Evolutionary conservation across 2,329 filamentous ascomycete species (phyloP).

Genomic region (Ophiostoma pallidulum): DNA sequence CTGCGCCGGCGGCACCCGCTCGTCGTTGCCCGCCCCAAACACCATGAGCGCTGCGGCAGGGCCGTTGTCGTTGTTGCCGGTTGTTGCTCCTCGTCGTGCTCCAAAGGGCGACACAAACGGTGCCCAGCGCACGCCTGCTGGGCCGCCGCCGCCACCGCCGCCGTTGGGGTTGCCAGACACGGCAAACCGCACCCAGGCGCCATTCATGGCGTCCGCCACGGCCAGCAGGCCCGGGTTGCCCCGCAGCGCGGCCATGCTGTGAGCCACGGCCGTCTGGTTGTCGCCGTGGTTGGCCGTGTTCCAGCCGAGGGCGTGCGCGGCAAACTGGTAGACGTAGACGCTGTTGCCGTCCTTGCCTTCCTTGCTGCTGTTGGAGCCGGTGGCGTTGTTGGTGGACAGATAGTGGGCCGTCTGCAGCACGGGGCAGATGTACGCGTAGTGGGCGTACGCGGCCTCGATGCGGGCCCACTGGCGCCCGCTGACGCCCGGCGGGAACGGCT

Average conservation of each 20-base stretch:
- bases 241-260: slow-evolving; percentile 29
- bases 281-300: slow-evolving; percentile 39
- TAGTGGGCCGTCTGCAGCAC: slow-evolving; percentile 50
- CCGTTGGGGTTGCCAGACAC: slow-evolving; percentile 13
- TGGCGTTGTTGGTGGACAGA: slow-evolving; percentile 23
- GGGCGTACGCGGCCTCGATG: slow-evolving; percentile 50
- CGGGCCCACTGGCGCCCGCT: slow-evolving; percentile 46
- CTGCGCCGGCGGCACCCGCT: slow-evolving; percentile 27
- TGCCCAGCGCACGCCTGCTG: slow-evolving; percentile 30
- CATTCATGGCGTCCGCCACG: slow-evolving; percentile 34
- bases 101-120: slow-evolving; percentile 32
- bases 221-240: slow-evolving; percentile 28
- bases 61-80: too few species aligned
- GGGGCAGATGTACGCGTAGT: slow-evolving; percentile 57
- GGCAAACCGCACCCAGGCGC: slow-evolving; percentile 32
- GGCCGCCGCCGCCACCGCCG: slow-evolving; percentile 1
- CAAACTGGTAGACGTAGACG: slow-evolving; percentile 52
- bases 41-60: slow-evolving; percentile 25
- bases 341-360: too few species aligned
- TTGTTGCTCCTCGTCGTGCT: too few species aligned
- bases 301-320: slow-evolving; percentile 31
- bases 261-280: slow-evolving; percentile 34
- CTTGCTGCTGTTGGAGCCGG: slow-evolving; percentile 13
- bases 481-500: slow-evolving; percentile 28
- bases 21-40: slow-evolving; percentile 52